A percentile compares a stretch with the other conserved stretches of the same genome.
Evolutionary conservation across 495 filamentous ascomycete species (phyloP).

Genomic region (Parachaetomium inaequale): DNA sequence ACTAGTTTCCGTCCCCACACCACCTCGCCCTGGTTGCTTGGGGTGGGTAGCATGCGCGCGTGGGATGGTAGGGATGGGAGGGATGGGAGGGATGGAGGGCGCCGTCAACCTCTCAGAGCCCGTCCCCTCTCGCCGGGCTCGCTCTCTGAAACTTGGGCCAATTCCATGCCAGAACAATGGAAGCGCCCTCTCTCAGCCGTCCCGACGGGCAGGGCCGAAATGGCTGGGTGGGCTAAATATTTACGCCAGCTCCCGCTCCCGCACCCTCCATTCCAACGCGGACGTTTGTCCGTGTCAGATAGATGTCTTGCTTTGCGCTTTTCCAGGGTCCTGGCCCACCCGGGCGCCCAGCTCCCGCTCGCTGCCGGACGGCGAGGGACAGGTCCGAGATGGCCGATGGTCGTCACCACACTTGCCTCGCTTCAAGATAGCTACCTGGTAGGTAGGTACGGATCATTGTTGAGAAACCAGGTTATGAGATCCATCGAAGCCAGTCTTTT

Average conservation of each 20-base stretch:
- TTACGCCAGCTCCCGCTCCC: neutral
- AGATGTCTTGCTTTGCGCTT: neutral
- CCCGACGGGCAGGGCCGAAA: neutral
- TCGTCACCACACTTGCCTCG: neutral
- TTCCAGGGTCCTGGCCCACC: neutral
- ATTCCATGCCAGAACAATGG: too few relatives aligned
- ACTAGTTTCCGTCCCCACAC: neutral
- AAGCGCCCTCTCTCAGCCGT: too few relatives aligned
- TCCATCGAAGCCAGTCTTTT: neutral
- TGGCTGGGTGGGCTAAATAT: neutral
- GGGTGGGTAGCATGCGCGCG: neutral
- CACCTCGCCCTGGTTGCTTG: neutral
- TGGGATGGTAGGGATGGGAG: neutral
- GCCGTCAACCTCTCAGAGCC: neutral
- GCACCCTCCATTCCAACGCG: neutral
- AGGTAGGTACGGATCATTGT: neutral
- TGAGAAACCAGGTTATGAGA: neutral
- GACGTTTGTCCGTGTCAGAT: neutral
- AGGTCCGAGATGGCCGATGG: neutral
- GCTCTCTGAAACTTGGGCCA: neutral
- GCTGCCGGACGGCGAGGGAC: conserved; percentile 4
- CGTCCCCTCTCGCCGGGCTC: neutral
- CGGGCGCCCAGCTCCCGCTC: neutral
- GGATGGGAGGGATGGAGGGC: neutral
- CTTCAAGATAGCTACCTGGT: neutral